Evolutionary conservation across 495 filamentous ascomycete genomes (phyloP).

Genomic region (Penicillium pulvis): DNA sequence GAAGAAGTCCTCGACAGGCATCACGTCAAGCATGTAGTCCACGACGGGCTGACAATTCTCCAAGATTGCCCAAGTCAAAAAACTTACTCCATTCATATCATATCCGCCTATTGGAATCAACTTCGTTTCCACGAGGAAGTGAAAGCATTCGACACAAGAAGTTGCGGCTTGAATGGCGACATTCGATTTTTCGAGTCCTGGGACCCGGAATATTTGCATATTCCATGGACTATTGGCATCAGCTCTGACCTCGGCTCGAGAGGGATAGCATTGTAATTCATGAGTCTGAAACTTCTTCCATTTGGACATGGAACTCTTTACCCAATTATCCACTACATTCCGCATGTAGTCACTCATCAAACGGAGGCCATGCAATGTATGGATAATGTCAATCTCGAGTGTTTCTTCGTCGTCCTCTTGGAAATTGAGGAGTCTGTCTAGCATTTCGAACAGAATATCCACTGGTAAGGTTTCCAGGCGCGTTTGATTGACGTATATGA

Average conservation of each 20-base stretch:
- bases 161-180: background rate
- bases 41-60: background rate
- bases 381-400: background rate
- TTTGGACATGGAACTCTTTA: background rate
- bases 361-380: background rate
- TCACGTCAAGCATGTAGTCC: background rate
- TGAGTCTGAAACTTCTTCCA: background rate
- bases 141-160: background rate
- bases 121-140: background rate
- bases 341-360: background rate
- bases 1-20: background rate
- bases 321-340: background rate
- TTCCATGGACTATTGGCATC: background rate
- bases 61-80: background rate
- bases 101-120: background rate
- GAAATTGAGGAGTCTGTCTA: conserved; percentile 3
- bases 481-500: background rate
- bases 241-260: background rate
- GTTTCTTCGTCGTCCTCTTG: background rate
- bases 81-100: conserved; percentile 1
- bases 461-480: background rate
- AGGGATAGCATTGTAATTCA: background rate
- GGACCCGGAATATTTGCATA: too few relatives aligned
- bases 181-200: background rate
- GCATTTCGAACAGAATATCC: background rate